Conservation (phyloP, 2,329 filamentous ascomycete genomes). For the Aspergillus pseudonomiae region DNA sequence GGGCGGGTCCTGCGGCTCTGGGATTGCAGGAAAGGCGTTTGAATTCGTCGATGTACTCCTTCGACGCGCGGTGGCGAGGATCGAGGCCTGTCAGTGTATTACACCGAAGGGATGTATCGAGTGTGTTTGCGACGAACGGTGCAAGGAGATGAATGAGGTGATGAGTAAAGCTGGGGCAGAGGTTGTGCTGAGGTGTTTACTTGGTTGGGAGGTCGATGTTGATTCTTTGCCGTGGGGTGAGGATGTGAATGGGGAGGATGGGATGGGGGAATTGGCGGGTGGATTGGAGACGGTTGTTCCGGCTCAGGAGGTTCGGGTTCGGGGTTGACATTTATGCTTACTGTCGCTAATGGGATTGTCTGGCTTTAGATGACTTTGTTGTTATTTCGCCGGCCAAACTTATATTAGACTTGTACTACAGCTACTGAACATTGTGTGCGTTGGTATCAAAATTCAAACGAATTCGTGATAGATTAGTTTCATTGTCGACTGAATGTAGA, state of each 20-base stretch:
- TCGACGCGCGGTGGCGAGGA: constrained; percentile 71
- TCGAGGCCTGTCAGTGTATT: constrained; percentile 74
- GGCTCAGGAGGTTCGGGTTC: constrained; percentile 47
- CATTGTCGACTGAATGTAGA: background rate
- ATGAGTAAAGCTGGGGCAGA: constrained; percentile 89
- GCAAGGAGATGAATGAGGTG: constrained; percentile 84
- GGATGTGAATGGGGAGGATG: constrained; percentile 76
- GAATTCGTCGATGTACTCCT: constrained; percentile 85
- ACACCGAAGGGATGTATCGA: constrained; percentile 75
- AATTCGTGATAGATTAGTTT: background rate
- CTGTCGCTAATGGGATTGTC: background rate
- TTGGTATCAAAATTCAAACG: background rate
- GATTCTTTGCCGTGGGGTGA: constrained; percentile 85
- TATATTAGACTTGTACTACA: background rate
- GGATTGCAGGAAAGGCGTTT: constrained; percentile 90
- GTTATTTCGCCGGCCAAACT: background rate
- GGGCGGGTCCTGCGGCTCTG: constrained; percentile 78
- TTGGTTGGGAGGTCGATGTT: constrained; percentile 78
- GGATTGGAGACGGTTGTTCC: constrained; percentile 82
- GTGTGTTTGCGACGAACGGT: constrained; percentile 83
- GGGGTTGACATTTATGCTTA: background rate
- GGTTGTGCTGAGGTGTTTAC: constrained; percentile 75
- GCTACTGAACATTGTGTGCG: background rate
- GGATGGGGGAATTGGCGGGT: constrained; percentile 64
- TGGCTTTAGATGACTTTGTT: background rate